Base-by-base conservation (phyloP, 176 grass and related monocot genomes). In the Aegilops bicornis region DNA sequence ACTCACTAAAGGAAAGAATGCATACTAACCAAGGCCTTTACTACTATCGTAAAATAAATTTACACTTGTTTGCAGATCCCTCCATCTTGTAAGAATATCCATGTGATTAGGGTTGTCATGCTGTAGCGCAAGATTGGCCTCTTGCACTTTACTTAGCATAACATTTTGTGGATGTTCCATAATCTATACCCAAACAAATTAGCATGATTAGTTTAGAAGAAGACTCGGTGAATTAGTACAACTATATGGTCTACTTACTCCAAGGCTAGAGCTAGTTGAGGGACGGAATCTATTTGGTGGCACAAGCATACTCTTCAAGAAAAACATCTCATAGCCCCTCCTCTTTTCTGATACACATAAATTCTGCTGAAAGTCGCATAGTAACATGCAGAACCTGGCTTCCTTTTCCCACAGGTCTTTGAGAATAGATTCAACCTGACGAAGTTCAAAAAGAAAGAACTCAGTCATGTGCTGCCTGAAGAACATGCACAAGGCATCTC, bases 141-240 rank as follows among this genome's bases (percentile, higher is more conserved):
- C 87, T 87, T 93, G 91, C 35, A 98, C 95, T 82, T 91, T 91
- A 86, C 83, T 77, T 70, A 98, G 80, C 65, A 98, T 89, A 76
- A 84, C 86, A 98, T 87, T 98, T 74, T 98, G 95, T 69, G 95
- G 95, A 89, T 98, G 93, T 86, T 98, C 95, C 89, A 98, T 88
- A 31, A 93, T 67, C 95, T 98, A 82, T 32, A 37, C 43, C 23
- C 74, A 74, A 15, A 87, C 65, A 88, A 40, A 68, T 6, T 22
- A 29, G 78, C 54, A 27, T 7, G 3, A 66, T 88, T 73, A 90
- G 56, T 76, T 79, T 45, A 84, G 63, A 58, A 85, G 35, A 60
- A 73, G 71, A 58, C 64, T 65, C 40, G 15, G 50, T 82, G 22
- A 59, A 39, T 29, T 45, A 63, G 50, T 39, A 39, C 37, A 39